Evolutionary conservation across 495 filamentous ascomycete genomes (phyloP), one percentile per base, ranked within the genome.

Genomic region (Aspergillus affinis): DNA sequence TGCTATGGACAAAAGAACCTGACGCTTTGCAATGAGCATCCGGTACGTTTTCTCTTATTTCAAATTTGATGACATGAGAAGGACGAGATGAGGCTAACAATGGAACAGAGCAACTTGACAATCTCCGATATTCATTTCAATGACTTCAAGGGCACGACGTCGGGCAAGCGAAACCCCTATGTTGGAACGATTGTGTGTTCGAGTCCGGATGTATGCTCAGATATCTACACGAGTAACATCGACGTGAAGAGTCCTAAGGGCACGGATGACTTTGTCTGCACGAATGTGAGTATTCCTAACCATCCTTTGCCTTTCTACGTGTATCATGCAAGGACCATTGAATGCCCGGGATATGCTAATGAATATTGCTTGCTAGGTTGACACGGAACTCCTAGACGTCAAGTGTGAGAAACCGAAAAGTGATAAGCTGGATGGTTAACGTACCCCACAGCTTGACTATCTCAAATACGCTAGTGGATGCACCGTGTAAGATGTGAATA

Each of bases 1-100:
- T 88, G 85, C 72, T 88, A 88, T 61, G 85, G 85, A 3, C 84
- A 88, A 67, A 78, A 69, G 18, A 88, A 88, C 55, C 56, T 81
- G 36, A 87, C 86, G 8, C 75, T 87, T 13, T 88, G 86, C 63
- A 76, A 85, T 48, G 61, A 84, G 64, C 84, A 71, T 65, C 86
- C 86, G 47, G 73, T 76, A 55, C 12, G 67, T 64, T n/a, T 59
- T 4, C 18, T 26, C 21, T n/a, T 48, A 48, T 29, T 19, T 45
- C 15, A 46, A 6, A 48, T 4, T 6, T 8, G 30, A n/a, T n/a
- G 30, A 32, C 3, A 32, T 45, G 23, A 36, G 36, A 30, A n/a
- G 17, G 41, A 2, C 4, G 20, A 44, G 23, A 17, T 23, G 21
- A 51, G 21, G 26, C 60, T 66, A 29, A 58, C 27, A 21, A 5